phyloP scores from a whole-genome alignment of 176 grass and related monocot species.

The Zea mays region Zm-B73-REFERENCE-NAM-5.0 NC_050100.1:176841501-176842000 shows the following conservation, averaged over 20 bases:
- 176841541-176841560: conserved; percentile 17
- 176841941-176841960: too few relatives aligned
- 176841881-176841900: too few relatives aligned
- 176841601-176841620: not conserved
- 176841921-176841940: too few relatives aligned
- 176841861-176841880: too few relatives aligned
- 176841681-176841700: conserved; percentile 22
- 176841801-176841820: not conserved
- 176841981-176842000: too few relatives aligned
- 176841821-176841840: not conserved
- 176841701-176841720: not conserved
- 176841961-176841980: too few relatives aligned
- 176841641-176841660: not conserved
- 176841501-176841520: conserved; percentile 63
- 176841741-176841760: conserved; percentile 21
- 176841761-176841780: conserved; percentile 28
- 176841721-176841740: conserved; percentile 32
- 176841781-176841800: not conserved
- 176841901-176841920: too few relatives aligned
- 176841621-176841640: too few relatives aligned
- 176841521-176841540: conserved; percentile 63
- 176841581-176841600: conserved; percentile 54
- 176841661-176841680: conserved; percentile 5
- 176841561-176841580: conserved; percentile 29
- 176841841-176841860: not conserved